These are phyloP conservation scores for Paxillus ammoniavirescens DNA, from an alignment of 768 basidiomycete genomes.

Conservation along the genomic window DNA sequence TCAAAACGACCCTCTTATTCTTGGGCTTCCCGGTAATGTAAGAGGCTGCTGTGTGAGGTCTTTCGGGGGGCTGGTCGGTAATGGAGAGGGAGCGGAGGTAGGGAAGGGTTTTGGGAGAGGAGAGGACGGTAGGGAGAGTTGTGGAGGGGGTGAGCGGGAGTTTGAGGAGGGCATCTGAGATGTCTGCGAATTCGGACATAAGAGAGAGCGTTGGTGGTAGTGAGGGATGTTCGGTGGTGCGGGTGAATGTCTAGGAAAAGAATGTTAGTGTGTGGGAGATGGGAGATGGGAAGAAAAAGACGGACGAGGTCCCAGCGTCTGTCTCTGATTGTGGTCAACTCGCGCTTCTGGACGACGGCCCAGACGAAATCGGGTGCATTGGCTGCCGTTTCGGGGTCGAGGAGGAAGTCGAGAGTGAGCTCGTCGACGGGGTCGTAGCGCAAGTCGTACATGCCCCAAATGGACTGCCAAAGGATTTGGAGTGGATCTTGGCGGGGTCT, in stretches of 20 bases:
- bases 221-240: constrained; percentile 61
- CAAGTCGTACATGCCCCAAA: constrained; percentile 69
- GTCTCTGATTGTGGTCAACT: constrained; percentile 65
- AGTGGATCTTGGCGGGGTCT: constrained; percentile 83
- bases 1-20: constrained; percentile 75
- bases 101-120: constrained; percentile 60
- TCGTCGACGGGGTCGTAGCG: constrained; percentile 68
- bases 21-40: constrained; percentile 40
- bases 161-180: constrained; percentile 78
- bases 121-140: constrained; percentile 56
- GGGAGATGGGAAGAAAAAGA: constrained; percentile 12
- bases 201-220: constrained; percentile 65
- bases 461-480: constrained; percentile 60
- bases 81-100: constrained; percentile 89
- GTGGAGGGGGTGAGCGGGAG: constrained; percentile 34
- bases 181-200: constrained; percentile 88
- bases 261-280: neutral
- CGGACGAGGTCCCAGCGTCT: constrained; percentile 86
- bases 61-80: constrained; percentile 80
- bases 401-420: constrained; percentile 77
- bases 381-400: constrained; percentile 40
- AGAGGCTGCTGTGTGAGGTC: constrained; percentile 54
- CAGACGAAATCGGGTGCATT: constrained; percentile 71
- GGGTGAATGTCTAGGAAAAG: constrained; percentile 71
- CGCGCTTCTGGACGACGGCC: constrained; percentile 80